Evolutionary conservation across 805 yeast genomes (phyloP).

Genomic region (Lipomyces yamadae): DNA sequence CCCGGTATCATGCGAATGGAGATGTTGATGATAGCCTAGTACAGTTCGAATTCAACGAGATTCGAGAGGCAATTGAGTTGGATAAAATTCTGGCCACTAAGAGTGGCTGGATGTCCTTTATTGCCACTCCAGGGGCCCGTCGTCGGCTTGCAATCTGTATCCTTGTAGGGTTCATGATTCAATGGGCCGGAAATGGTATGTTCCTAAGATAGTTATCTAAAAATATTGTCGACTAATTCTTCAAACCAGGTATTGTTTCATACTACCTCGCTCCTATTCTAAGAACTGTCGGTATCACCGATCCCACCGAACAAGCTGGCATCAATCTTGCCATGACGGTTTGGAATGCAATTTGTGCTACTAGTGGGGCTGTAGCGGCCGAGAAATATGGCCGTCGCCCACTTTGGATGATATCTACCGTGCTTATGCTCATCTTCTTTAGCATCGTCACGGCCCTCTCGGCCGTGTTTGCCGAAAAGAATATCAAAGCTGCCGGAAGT

Average conservation of each 20-base stretch:
- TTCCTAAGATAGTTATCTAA: neutral
- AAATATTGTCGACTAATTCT: too few relatives aligned
- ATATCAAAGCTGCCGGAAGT: slow-evolving; percentile 42
- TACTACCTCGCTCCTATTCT: slow-evolving; percentile 59
- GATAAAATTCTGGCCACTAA: slow-evolving; percentile 46
- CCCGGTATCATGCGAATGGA: slow-evolving; percentile 51
- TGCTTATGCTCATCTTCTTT: slow-evolving; percentile 49
- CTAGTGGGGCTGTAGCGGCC: slow-evolving; percentile 35
- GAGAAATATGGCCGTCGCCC: slow-evolving; percentile 39
- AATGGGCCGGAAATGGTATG: slow-evolving; percentile 55
- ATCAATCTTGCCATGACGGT: slow-evolving; percentile 59
- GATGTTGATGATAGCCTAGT: slow-evolving; percentile 40
- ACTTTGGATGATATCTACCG: slow-evolving; percentile 43
- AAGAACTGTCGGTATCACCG: slow-evolving; percentile 58
- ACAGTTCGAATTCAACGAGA: slow-evolving; percentile 44
- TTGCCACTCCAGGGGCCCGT: slow-evolving; percentile 50
- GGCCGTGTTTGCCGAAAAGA: slow-evolving; percentile 42
- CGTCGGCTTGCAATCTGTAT: slow-evolving; percentile 50
- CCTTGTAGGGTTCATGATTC: slow-evolving; percentile 50
- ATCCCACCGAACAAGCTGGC: slow-evolving; percentile 51
- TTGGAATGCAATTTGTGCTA: slow-evolving; percentile 48
- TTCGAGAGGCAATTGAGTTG: slow-evolving; percentile 49
- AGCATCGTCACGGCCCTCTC: slow-evolving; percentile 55
- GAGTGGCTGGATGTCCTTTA: slow-evolving; percentile 49
- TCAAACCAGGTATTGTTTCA: slow-evolving; percentile 50